Conservation (phyloP, 2,329 filamentous ascomycete species). For the Hyphodiscus sp. region DNA sequence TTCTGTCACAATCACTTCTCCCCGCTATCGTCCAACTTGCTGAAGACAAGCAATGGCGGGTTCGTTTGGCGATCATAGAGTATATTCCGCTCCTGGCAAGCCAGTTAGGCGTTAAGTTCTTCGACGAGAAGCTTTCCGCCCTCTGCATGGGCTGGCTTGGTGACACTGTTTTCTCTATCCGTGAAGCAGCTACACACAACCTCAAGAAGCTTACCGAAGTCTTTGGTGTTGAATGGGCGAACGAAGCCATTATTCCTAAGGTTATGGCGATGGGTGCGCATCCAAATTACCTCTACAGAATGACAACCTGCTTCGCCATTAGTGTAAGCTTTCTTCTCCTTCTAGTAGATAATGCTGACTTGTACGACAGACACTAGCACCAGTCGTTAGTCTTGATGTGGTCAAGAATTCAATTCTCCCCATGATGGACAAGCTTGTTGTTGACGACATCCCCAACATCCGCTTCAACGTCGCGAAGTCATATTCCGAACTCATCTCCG, state of each 20-base stretch:
- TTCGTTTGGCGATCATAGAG: conserved; percentile 96
- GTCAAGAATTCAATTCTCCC: conserved; percentile 90
- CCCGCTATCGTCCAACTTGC: conserved; percentile 96
- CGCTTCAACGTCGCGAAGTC: conserved; percentile 99
- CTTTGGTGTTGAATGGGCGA: conserved; percentile 96
- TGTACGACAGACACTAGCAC: conserved; percentile 70
- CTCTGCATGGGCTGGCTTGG: conserved; percentile 98
- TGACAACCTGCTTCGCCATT: conserved; percentile 99
- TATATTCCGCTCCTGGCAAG: conserved; percentile 95
- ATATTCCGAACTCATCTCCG: conserved; percentile 81
- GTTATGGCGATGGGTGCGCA: conserved; percentile 98
- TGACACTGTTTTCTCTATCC: conserved; percentile 97
- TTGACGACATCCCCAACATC: conserved; percentile 96
- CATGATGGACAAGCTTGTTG: conserved; percentile 90
- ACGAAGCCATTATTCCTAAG: conserved; percentile 94
- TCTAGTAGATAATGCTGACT: conserved; percentile 9
- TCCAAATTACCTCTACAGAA: conserved; percentile 97
- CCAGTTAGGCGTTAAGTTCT: conserved; percentile 94
- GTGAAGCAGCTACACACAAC: conserved; percentile 95
- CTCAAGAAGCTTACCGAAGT: conserved; percentile 98
- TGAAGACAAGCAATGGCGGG: conserved; percentile 99
- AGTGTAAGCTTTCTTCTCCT: conserved; percentile 59
- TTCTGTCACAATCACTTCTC: conserved; percentile 91
- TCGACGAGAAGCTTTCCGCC: conserved; percentile 91
- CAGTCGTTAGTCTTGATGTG: conserved; percentile 87